A percentile compares a stretch with the other conserved stretches of the same genome.
Evolutionary conservation across 257 asterid species (phyloP).

Genomic region (Petunia secreta): DNA sequence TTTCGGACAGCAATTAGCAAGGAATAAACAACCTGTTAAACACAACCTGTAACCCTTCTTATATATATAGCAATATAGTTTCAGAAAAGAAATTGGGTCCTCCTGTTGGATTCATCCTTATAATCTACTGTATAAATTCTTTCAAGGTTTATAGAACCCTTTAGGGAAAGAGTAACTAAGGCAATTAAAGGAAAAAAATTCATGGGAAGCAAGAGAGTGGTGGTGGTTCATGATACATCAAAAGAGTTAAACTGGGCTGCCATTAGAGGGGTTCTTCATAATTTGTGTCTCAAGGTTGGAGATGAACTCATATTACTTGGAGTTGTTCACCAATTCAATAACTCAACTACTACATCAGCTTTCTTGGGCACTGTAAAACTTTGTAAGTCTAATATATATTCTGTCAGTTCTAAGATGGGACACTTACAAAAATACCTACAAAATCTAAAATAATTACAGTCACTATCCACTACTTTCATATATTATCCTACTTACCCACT

Average conservation of each 20-base stretch:
- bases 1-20: not conserved
- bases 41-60: not conserved
- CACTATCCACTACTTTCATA: too few species aligned
- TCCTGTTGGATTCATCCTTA: not conserved
- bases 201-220: constrained; percentile 43
- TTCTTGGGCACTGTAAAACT: constrained; percentile 32
- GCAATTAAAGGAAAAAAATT: not conserved
- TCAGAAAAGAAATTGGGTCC: not conserved
- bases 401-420: not conserved
- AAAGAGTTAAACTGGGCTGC: constrained; percentile 46
- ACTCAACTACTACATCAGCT: constrained; percentile 24
- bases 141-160: too few species aligned
- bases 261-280: constrained; percentile 36
- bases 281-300: constrained; percentile 42
- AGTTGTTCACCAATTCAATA: constrained; percentile 39
- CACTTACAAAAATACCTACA: too few species aligned
- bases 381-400: constrained; percentile 23
- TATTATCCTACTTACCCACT: too few species aligned
- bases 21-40: not conserved
- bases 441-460: too few species aligned
- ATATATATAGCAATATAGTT: not conserved
- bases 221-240: constrained; percentile 47
- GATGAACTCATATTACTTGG: constrained; percentile 55
- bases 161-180: too few species aligned
- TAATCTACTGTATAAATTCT: too few species aligned